phyloP scores from a whole-genome alignment of 768 basidiomycete genomes.

The Russula emetica region DNA sequence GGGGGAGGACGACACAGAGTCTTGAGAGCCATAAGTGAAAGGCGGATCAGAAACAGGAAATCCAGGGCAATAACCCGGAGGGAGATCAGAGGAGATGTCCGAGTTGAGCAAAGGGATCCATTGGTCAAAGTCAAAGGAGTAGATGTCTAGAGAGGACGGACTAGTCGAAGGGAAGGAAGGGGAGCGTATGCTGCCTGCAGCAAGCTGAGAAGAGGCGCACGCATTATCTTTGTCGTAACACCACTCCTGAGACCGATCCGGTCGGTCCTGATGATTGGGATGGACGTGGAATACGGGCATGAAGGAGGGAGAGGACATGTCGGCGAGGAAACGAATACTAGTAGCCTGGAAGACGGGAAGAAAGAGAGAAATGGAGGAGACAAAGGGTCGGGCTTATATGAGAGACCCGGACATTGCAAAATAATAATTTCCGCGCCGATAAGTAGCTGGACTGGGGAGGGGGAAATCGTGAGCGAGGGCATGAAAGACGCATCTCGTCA shows the following conservation, averaged over 20 bases:
- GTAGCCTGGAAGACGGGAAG: background rate
- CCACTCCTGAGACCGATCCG: background rate
- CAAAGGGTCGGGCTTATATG: constrained; percentile 3
- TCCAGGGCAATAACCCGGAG: background rate
- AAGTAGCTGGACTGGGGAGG: background rate
- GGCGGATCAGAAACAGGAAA: background rate
- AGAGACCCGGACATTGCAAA: background rate
- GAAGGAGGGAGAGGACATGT: constrained; percentile 3
- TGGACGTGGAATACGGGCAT: constrained; percentile 5
- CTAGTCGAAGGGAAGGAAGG: constrained; percentile 5
- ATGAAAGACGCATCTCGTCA: constrained; percentile 7
- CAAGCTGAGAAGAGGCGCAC: background rate
- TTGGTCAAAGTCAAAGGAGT: constrained; percentile 6
- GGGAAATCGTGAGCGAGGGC: background rate
- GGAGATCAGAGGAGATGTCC: background rate
- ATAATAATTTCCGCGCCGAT: constrained; percentile 4
- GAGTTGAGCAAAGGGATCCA: constrained; percentile 1
- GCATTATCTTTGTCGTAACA: background rate
- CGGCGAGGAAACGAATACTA: background rate
- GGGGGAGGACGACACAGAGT: constrained; percentile 1
- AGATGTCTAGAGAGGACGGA: background rate
- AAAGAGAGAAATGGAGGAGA: background rate
- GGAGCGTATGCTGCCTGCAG: constrained; percentile 16
- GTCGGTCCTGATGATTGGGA: background rate
- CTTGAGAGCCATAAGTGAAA: background rate